Conservation (phyloP, 1,284 basidiomycete genomes). For the Leucocoprinus gongylophorus region DNA sequence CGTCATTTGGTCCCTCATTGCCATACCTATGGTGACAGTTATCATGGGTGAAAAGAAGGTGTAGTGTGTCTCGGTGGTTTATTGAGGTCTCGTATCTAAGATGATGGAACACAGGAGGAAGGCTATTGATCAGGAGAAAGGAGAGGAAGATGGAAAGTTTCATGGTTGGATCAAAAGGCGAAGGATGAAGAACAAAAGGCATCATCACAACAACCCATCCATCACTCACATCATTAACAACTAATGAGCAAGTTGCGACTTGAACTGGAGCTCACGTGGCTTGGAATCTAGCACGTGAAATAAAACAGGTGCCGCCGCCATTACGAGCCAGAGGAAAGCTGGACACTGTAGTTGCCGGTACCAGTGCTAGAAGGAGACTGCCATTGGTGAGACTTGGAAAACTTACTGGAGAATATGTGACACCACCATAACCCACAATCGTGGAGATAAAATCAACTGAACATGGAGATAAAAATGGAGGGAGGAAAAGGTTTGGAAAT, state of each 20-base stretch:
- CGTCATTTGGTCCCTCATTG: slow-evolving; percentile 34
- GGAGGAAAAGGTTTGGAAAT: slow-evolving; percentile 13
- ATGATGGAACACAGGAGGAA: slow-evolving; percentile 2
- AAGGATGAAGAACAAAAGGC: not conserved
- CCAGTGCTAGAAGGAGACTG: not conserved
- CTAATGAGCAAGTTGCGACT: not conserved
- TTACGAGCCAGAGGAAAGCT: slow-evolving; percentile 11
- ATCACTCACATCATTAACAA: no score
- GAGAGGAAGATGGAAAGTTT: not conserved
- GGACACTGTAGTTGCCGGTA: not conserved
- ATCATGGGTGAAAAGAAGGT: slow-evolving; percentile 28
- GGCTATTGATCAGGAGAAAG: not conserved
- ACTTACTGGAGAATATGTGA: not conserved
- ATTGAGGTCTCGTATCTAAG: slow-evolving; percentile 6
- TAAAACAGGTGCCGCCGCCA: slow-evolving; percentile 23
- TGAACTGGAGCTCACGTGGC: not conserved
- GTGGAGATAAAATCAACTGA: not conserved
- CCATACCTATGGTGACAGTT: slow-evolving; percentile 34
- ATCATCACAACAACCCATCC: not conserved
- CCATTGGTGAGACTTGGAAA: not conserved
- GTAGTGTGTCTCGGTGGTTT: slow-evolving; percentile 26
- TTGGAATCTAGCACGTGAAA: slow-evolving; percentile 22
- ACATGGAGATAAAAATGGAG: not conserved
- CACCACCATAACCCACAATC: not conserved
- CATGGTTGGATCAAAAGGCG: not conserved